Evolutionary conservation across 192 early-diverging fungal species (phyloP), one percentile per base, ranked within the genome.

Genomic region (Rhizophagus sp.): DNA sequence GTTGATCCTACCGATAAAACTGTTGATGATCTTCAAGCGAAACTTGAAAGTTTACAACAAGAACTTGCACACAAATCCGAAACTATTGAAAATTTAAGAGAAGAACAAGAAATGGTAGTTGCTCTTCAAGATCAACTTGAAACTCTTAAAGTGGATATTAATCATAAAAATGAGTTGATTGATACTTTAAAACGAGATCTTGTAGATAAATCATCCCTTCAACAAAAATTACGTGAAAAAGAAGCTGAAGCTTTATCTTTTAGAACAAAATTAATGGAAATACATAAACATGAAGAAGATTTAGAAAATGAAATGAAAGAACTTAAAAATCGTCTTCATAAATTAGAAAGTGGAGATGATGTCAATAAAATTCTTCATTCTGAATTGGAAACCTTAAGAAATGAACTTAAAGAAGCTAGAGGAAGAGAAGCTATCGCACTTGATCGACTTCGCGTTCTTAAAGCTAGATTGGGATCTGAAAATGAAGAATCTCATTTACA

Each of bases 91-190:
- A 76, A 9, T 39, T 63, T 76, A 3, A 33, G n/a, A 76, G 61
- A n/a, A 63, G 74, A 76, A 76, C 74, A 79, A 57, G 78, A 79
- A 34, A 25, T 62, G 52, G 50, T 79, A 2, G n/a, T 25, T 71
- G 22, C 33, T 25, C 52, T 79, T 52, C 78, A 71, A 70, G 67
- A 27, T 13, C 78, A 79, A 68, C 33, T 79, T 68, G 68, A 70
- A 33, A 70, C 22, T 5, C 36, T 79, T 7, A 79, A 71, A 62
- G 27, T 50, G 22, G 78, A 79, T 12, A 70, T 79, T 25, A 19
- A 36, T 52, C 65, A 62, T 61, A 79, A 79, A 44, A 70, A 79
- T 61, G 78, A 79, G 33, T 70, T 79, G 30, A 79, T 79, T 36
- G 78, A 79, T 30, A 79, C 50, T 0, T 44, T 79, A 7, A 79